Conservation (phyloP, 2,329 filamentous ascomycete species). For the Pseudopithomyces chartarum region DNA sequence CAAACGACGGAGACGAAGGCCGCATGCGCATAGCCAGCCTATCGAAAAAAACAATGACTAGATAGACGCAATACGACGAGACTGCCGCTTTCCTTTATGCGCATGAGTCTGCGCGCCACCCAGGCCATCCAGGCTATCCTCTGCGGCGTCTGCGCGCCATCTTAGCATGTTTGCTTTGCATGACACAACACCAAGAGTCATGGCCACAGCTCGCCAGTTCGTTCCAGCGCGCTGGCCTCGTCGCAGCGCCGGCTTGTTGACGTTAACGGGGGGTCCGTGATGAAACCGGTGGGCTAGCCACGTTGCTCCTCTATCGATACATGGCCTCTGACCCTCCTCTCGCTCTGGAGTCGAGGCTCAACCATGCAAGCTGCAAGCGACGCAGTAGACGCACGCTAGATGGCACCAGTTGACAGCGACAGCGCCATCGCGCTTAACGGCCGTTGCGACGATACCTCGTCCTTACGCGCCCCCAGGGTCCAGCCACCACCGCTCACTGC, state of each 20-base stretch:
- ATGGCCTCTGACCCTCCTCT: not conserved
- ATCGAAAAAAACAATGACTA: not conserved
- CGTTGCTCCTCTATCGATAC: constrained; percentile 2
- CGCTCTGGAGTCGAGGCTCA: not conserved
- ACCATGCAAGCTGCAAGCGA: not conserved
- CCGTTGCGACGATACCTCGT: not conserved
- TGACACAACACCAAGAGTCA: too few relatives aligned
- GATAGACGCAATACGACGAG: too few relatives aligned
- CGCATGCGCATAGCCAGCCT: not conserved
- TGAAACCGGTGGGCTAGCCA: not conserved
- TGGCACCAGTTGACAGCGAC: not conserved
- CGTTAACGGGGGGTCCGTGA: not conserved
- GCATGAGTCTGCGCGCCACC: not conserved
- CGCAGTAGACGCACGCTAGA: not conserved
- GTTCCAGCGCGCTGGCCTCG: not conserved
- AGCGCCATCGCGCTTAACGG: not conserved
- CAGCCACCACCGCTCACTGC: not conserved
- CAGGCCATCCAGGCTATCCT: not conserved
- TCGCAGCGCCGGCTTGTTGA: not conserved
- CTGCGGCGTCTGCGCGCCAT: constrained; percentile 5
- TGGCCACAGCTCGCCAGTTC: not conserved
- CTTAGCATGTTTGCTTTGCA: not conserved
- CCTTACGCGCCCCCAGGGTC: not conserved
- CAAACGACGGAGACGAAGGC: not conserved
- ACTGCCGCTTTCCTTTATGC: not conserved